phyloP scores from a whole-genome alignment of 495 filamentous ascomycete genomes.

The Talaromyces adpressus region DNA sequence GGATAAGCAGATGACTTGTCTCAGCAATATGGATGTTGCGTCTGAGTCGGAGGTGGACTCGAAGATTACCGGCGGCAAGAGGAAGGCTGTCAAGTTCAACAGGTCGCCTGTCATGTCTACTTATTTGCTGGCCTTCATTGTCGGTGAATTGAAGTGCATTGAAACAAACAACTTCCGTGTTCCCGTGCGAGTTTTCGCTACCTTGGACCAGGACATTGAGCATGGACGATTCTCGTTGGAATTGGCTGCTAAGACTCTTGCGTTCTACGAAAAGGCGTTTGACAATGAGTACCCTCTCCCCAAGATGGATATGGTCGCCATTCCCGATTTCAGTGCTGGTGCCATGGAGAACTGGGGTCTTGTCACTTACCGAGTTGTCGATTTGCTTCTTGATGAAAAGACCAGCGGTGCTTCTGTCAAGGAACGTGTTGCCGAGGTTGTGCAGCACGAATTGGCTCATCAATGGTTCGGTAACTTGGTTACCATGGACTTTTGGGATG shows the following conservation, averaged over 20 bases:
- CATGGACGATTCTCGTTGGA: constrained; percentile 60
- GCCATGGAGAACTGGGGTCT: constrained; percentile 99
- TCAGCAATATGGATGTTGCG: constrained; percentile 65
- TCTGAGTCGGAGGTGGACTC: constrained; percentile 49
- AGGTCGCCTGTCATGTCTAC: constrained; percentile 63
- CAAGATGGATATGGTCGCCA: constrained; percentile 99
- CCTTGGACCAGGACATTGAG: constrained; percentile 57
- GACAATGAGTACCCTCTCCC: constrained; percentile 46
- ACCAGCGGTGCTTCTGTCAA: constrained; percentile 85
- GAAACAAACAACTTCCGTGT: constrained; percentile 60
- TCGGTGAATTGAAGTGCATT: constrained; percentile 58
- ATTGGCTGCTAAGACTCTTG: constrained; percentile 49
- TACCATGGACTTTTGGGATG: constrained; percentile 99
- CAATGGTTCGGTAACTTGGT: constrained; percentile 99
- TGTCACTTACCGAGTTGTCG: constrained; percentile 89
- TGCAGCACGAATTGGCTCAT: constrained; percentile 95
- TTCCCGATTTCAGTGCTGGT: constrained; percentile 88
- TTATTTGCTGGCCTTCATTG: constrained; percentile 62
- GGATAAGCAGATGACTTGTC: constrained; percentile 53
- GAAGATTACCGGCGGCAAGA: constrained; percentile 38
- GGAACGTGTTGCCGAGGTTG: constrained; percentile 87
- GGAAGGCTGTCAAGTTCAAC: constrained; percentile 61
- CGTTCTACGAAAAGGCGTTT: constrained; percentile 50
- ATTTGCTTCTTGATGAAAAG: constrained; percentile 88
- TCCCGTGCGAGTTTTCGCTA: constrained; percentile 56